Evolutionary conservation across 2,329 filamentous ascomycete species (phyloP), one percentile per base, ranked within the genome.

Genomic region (Scedosporium minutisporum): DNA sequence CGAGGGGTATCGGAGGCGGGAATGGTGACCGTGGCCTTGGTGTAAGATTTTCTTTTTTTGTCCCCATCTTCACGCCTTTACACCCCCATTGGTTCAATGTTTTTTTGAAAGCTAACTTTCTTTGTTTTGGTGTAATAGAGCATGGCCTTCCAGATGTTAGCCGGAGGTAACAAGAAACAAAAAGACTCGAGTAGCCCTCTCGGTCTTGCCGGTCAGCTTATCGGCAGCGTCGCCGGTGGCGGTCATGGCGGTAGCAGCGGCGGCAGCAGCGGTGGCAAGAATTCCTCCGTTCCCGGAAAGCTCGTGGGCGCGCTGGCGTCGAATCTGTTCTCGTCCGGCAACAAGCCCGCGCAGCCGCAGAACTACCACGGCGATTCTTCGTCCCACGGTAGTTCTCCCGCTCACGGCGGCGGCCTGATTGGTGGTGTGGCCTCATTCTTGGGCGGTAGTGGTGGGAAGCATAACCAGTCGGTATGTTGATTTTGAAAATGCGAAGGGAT

Each of bases 1-100:
- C 77, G 63, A 76, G 82, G 68, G 77, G 79, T 61, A 68, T 76
- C 21, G 80, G 81, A 65, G 82, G 82, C 3, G 78, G 77, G 27
- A 75, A 77, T 29, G 80, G 83, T 41, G 86, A 89, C 60, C 80
- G 87, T 65, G 83, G 86, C 48, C 74, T 90, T 63, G 85, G 87
- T 65, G 87, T 89, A 82, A 72, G 86, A 80, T 63, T 27, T 21
- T 14, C 3, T 27, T 42, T 53, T 41, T 6, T 21, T 60, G 51
- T 41, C 62, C 29, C 48, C 46, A 27, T 12, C 65, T 12, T 65
- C 68, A 71, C 41, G 67, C 69, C 55, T 71, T 76, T 29, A 9
- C 42, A 29, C 48, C 38, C 44, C 33, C 48, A 14, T 58, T 41
- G 18, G 16, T 58, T 18, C 23, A 6, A 33, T 41, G 6, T 41